Evolutionary conservation across 2,329 filamentous ascomycete genomes (phyloP).

Genomic region (Fusarium miscanthi): DNA sequence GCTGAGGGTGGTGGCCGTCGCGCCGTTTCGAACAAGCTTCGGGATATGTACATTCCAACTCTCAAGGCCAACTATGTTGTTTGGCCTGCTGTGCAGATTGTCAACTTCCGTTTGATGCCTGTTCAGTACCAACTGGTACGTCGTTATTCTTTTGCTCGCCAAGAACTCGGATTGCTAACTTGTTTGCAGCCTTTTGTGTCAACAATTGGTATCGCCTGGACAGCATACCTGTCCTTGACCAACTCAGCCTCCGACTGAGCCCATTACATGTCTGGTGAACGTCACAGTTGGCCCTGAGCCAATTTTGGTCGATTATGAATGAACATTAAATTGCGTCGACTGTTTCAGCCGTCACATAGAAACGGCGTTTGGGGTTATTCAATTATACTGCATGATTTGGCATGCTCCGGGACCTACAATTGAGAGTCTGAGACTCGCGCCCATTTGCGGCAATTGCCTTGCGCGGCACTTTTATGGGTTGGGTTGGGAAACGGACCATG

Average conservation of each 20-base stretch:
- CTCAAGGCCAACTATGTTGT: conserved; percentile 95
- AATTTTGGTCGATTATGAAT: not conserved
- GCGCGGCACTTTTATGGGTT: not conserved
- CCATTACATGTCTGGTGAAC: not conserved
- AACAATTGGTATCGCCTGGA: conserved; percentile 96
- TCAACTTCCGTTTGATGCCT: conserved; percentile 96
- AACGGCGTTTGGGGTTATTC: conserved; percentile 11
- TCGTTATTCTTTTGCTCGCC: conserved; percentile 30
- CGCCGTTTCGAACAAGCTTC: conserved; percentile 84
- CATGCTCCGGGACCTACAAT: not conserved
- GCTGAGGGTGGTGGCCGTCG: conserved; percentile 89
- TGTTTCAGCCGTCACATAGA: not conserved
- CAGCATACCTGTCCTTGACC: conserved; percentile 91
- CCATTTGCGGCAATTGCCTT: not conserved
- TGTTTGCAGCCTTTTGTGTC: conserved; percentile 88
- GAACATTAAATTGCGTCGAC: not conserved
- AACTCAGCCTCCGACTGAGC: conserved; percentile 80
- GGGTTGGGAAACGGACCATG: not conserved
- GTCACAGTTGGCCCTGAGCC: not conserved
- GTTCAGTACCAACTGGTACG: conserved; percentile 96
- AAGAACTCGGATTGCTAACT: conserved; percentile 7
- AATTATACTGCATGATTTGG: not conserved
- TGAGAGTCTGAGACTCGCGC: not conserved
- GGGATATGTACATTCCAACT: conserved; percentile 93
- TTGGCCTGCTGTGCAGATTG: conserved; percentile 94